Percentiles rank a stretch among this genome's conserved stretches.
Evolutionary conservation across 225 moss, liverwort and hornwort genomes (phyloP).

Genomic region (Marchantia paleacea): DNA sequence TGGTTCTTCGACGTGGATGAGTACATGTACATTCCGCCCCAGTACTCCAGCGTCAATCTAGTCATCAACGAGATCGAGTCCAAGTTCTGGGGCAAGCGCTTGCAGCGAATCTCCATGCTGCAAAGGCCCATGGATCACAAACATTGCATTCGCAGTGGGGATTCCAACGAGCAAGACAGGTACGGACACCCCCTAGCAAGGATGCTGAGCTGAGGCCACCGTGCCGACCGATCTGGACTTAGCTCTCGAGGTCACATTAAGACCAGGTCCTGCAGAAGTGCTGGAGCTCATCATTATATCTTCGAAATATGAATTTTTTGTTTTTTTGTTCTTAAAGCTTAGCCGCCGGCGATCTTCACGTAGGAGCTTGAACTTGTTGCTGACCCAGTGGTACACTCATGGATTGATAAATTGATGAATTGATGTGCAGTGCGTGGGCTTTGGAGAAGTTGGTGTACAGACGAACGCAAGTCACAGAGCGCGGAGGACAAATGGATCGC

Average conservation of each 20-base stretch:
- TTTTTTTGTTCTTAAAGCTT: not conserved
- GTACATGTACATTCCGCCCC: constrained; percentile 31
- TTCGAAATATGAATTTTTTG: too few species aligned
- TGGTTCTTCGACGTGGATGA: constrained; percentile 47
- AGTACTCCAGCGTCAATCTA: constrained; percentile 40
- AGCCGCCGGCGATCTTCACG: too few species aligned
- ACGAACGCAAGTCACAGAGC: not conserved
- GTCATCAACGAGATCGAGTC: constrained; percentile 14
- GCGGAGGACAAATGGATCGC: not conserved
- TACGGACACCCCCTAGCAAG: too few species aligned
- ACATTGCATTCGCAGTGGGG: constrained; percentile 41
- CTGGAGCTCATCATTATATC: too few species aligned
- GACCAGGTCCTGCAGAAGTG: too few species aligned
- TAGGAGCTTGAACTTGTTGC: not conserved
- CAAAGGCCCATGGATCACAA: constrained; percentile 55
- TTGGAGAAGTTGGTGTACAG: constrained; percentile 33
- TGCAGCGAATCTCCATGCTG: constrained; percentile 20
- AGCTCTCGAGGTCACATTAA: too few species aligned
- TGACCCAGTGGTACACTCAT: too few species aligned
- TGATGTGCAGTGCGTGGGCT: constrained; percentile 27
- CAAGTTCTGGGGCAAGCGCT: constrained; percentile 10
- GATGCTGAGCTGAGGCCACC: not conserved
- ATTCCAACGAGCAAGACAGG: not conserved
- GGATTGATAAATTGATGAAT: not conserved
- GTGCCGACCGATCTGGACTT: too few species aligned